Evolutionary conservation across 441 rosid species (phyloP).

Genomic region (Cnidoscolus chayamansa): DNA sequence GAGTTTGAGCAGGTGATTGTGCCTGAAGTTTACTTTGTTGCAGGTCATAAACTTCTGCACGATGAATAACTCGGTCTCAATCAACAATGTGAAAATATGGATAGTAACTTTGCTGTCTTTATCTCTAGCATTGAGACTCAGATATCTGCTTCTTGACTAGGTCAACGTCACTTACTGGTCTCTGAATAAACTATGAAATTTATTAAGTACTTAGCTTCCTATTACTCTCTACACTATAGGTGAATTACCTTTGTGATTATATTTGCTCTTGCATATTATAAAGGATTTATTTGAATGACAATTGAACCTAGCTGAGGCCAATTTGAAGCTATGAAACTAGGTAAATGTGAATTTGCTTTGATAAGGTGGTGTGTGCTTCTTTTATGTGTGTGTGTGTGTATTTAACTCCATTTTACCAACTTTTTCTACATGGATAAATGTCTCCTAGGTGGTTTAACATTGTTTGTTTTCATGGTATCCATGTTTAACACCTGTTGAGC

Average conservation of each 20-base stretch:
- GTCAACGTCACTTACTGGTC: neutral
- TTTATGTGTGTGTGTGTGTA: neutral
- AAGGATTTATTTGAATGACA: neutral
- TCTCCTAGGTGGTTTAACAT: neutral
- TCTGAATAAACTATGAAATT: neutral
- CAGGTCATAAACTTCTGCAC: neutral
- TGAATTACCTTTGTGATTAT: neutral
- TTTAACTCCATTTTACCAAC: neutral
- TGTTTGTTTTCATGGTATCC: neutral
- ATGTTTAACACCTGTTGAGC: no score
- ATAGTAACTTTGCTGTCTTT: neutral
- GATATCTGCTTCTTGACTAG: neutral
- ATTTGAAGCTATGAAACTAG: neutral
- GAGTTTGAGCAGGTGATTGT: neutral
- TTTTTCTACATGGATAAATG: neutral
- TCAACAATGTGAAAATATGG: slow-evolving; percentile 1
- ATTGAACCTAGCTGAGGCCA: neutral
- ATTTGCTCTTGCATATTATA: neutral
- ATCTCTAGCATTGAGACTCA: neutral
- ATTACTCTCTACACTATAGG: neutral
- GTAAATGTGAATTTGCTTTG: neutral
- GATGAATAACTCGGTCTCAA: neutral
- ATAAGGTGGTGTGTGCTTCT: slow-evolving; percentile 1
- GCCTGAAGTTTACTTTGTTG: neutral
- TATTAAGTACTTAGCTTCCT: neutral